Conservation (phyloP, 176 grass and related monocot species). For the Aechmea fasciata region DNA sequence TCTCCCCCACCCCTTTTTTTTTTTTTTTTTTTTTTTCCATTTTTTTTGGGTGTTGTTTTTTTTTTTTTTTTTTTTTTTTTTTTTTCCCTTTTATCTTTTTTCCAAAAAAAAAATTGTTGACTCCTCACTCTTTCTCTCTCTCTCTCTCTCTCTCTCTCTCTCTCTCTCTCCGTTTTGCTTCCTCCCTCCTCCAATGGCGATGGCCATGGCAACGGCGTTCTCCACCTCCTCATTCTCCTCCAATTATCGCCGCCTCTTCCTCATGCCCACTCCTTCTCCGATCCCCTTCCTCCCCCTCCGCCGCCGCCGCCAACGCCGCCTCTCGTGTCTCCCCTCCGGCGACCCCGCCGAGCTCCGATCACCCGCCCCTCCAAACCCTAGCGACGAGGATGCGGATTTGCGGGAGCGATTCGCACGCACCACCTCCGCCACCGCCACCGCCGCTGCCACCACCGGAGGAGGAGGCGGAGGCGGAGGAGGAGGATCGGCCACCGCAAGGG, state of each 20-base stretch:
- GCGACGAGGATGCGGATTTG: not conserved
- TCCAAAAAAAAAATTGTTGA: too few relatives aligned
- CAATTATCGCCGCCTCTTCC: not conserved
- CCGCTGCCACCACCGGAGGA: not conserved
- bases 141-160: too few relatives aligned
- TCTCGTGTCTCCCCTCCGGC: not conserved
- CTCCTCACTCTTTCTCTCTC: too few relatives aligned
- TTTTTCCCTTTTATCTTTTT: too few relatives aligned
- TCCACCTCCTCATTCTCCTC: too few relatives aligned
- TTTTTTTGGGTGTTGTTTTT: too few relatives aligned
- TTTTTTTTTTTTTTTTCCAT: too few relatives aligned
- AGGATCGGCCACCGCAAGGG: slow-evolving; percentile 31
- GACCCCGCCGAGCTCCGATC: not conserved
- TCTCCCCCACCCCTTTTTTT: too few relatives aligned
- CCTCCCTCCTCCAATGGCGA: too few relatives aligned
- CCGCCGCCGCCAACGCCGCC: not conserved
- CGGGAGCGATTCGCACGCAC: not conserved
- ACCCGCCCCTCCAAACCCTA: not conserved
- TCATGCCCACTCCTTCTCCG: not conserved
- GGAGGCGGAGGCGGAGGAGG: slow-evolving; percentile 20
- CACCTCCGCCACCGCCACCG: not conserved
- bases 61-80: too few relatives aligned
- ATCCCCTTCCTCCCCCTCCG: not conserved
- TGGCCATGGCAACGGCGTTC: too few relatives aligned
- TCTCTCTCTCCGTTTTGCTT: too few relatives aligned